phyloP scores from a whole-genome alignment of 345 rosid species.

The Bruguiera parviflora region DNA sequence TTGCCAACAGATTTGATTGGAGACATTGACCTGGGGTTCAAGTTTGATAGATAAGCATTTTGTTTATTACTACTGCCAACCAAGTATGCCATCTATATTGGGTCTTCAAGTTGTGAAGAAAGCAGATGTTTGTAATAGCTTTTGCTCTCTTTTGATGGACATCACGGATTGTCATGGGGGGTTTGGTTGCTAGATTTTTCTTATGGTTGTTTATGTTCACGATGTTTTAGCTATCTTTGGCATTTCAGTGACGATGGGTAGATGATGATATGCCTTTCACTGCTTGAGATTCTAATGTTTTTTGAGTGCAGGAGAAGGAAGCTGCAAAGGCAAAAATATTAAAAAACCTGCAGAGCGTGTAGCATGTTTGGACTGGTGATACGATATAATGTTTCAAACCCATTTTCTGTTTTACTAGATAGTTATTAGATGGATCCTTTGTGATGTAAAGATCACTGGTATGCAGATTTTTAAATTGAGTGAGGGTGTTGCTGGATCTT shows the following conservation, averaged over 20 bases:
- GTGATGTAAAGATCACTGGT: neutral
- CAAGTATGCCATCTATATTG: no score
- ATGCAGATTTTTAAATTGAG: slow-evolving; percentile 22
- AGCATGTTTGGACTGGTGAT: slow-evolving; percentile 23
- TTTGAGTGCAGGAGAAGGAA: slow-evolving; percentile 43
- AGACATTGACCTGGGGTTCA: no score
- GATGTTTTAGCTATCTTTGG: neutral
- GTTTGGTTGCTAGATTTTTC: no score
- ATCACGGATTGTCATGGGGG: no score
- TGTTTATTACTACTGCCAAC: no score
- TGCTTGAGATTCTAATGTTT: neutral
- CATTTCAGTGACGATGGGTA: neutral
- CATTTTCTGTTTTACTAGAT: neutral
- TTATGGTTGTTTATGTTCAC: no score
- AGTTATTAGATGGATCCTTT: neutral
- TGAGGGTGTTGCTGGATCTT: slow-evolving; percentile 7
- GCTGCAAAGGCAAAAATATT: slow-evolving; percentile 39
- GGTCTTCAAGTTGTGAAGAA: no score
- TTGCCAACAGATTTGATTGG: no score
- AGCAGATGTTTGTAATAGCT: no score
- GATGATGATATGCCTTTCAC: neutral
- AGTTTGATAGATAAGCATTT: no score
- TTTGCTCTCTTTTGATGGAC: no score
- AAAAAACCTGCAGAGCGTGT: slow-evolving; percentile 50
- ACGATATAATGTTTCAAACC: neutral